Base-by-base conservation (phyloP, 2,329 filamentous ascomycete genomes). In the Sporothrix euskadiensis region DNA sequence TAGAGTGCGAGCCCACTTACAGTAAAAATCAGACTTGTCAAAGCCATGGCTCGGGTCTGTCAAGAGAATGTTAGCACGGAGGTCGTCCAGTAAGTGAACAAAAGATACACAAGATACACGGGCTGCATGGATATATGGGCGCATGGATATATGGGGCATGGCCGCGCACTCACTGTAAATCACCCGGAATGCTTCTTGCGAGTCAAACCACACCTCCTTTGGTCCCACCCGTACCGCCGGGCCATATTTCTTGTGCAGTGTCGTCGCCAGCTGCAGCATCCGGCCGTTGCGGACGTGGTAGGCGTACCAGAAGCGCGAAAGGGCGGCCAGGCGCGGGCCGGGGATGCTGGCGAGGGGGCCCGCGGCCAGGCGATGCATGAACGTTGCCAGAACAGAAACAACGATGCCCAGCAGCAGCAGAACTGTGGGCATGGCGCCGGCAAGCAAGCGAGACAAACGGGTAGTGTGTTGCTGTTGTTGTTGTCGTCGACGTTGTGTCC, bases 201-300 rank as follows among this genome's bases (percentile, higher is more conserved):
- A 85, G 73, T 84, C 79, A 39, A 88, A 84, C 84, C 86, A 88
- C 6, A 88, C 81, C 76, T 88, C 86, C 47, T 87, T 83, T 0
- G 87, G 87, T 0, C 85, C 85, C 8, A 88, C 83, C 0, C 87
- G 82, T n/a, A 89, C 87, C 2, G 83, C 79, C 0, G 84, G 82
- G 0, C 87, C 87, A 74, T 88, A 88, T 12, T 73, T 78, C 0
- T 76, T 74, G 72, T 88, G 86, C n/a, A 88, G 75, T 0, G 79
- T 80, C 76, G 80, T 82, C 0, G 83, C 84, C 3, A 88, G 70
- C 8, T 79, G 76, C 4, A 81, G 79, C 77, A 85, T 81, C 1
- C 79, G 80, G 0, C 86, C 86, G 49, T 83, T 80, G 9, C 83
- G 81, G 2, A 83, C 82, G 3, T 87, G 82, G 12, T 81, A 80